These are phyloP conservation scores for Pichia manshurica DNA, from an alignment of 805 yeast species.

Conservation along the genomic window DNA sequence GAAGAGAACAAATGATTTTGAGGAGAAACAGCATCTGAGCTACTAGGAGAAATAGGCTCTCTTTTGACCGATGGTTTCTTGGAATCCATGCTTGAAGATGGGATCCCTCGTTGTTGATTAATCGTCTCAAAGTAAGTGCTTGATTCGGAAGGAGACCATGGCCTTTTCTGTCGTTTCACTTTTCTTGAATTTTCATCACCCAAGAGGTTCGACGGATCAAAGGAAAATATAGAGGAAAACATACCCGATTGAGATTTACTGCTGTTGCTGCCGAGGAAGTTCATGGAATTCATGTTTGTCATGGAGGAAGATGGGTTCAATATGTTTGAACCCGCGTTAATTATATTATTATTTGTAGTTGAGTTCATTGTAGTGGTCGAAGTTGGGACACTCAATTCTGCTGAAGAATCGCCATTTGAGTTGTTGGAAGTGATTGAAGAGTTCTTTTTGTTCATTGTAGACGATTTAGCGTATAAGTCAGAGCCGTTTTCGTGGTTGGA, in stretches of 20 bases:
- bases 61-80: conserved; percentile 16
- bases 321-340: neutral
- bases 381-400: conserved; percentile 24
- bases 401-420: conserved; percentile 32
- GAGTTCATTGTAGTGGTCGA: conserved; percentile 7
- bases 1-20: conserved; percentile 26
- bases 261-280: neutral
- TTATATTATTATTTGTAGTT: neutral
- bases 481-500: neutral
- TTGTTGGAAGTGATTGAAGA: conserved; percentile 19
- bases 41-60: conserved; percentile 28
- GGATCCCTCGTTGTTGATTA: conserved; percentile 21
- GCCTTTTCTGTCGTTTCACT: conserved; percentile 30
- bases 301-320: neutral
- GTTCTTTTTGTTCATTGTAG: neutral
- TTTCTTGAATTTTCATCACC: conserved; percentile 16
- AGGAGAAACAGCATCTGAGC: conserved; percentile 31
- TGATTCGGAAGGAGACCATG: conserved; percentile 27
- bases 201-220: conserved; percentile 13
- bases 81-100: neutral
- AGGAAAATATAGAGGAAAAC: conserved; percentile 10
- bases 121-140: conserved; percentile 24
- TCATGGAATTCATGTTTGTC: neutral
- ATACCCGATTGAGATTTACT: conserved; percentile 5
- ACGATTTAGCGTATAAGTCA: neutral